Conservation (phyloP, 2,329 filamentous ascomycete species). For the Aspergillus piperis region DNA sequence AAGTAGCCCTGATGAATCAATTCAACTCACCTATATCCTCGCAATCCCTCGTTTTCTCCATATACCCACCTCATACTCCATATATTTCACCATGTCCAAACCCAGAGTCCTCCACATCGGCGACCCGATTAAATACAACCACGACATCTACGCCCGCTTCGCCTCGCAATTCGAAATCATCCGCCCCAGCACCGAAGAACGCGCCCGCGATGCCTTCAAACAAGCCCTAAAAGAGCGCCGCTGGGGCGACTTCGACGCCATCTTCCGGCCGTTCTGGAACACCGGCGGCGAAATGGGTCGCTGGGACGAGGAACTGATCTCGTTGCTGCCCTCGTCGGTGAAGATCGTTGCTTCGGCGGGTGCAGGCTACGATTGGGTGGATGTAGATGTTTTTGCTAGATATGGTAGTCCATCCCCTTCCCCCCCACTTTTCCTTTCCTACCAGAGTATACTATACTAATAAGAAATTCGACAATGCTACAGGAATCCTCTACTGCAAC, state of each 20-base stretch:
- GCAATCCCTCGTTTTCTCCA: background rate
- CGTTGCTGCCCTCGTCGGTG: slow-evolving; percentile 54
- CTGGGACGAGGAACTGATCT: slow-evolving; percentile 62
- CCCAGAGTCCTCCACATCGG: slow-evolving; percentile 48
- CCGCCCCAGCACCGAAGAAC: slow-evolving; percentile 38
- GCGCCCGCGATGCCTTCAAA: slow-evolving; percentile 41
- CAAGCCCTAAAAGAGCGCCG: slow-evolving; percentile 44
- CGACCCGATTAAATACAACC: slow-evolving; percentile 52
- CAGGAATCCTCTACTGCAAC: slow-evolving; percentile 63
- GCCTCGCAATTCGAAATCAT: slow-evolving; percentile 45
- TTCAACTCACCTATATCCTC: background rate
- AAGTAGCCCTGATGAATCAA: background rate
- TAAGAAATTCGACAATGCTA: background rate
- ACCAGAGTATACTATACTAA: background rate
- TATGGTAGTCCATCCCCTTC: slow-evolving; percentile 48
- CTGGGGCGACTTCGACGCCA: slow-evolving; percentile 47
- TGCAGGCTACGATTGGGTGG: slow-evolving; percentile 65
- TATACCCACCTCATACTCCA: background rate
- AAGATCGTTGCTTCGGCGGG: slow-evolving; percentile 62
- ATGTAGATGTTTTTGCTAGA: slow-evolving; percentile 61
- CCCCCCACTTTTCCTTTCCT: too few species aligned
- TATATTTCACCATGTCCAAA: slow-evolving; percentile 28
- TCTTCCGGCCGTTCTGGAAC: slow-evolving; percentile 64
- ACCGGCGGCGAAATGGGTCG: slow-evolving; percentile 66
- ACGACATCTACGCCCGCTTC: slow-evolving; percentile 46